Base-by-base conservation (phyloP, 306 rosid genomes). In the Castanopsis chinensis region DNA sequence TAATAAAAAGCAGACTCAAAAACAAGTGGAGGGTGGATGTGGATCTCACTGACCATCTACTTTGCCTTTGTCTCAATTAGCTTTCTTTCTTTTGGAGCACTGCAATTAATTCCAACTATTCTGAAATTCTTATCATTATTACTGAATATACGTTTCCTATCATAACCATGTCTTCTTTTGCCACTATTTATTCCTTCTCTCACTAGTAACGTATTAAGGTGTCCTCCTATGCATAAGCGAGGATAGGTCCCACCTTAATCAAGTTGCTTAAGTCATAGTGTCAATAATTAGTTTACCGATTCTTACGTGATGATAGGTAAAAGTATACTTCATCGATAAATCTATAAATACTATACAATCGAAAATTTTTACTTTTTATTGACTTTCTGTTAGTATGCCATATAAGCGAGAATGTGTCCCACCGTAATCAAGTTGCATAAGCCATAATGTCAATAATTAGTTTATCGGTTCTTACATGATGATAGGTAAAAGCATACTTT, bases 221-320 rank as follows among this genome's bases (percentile, higher is more conserved):
- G 56, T 28, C 27, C 12, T 4, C 45, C 43, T 25, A 68, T 67
- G 41, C 30, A 74, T 70, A 51, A 23, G 79, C 5, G 57, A 61
- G 32, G 18, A 73, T 80, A 71, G 78, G 83, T 68, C 84, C 89
- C 83, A 71, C 58, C 4, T 75, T 83, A 37, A 81, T 79, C 79
- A 74, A 85, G 58, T 87, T 87, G 83, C 82, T 70, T 76, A 87
- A 79, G 86, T 71, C 80, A 82, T 92, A 88, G 87, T 87, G 87
- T 78, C 80, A 41, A 0, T 41, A 8, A 84, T 12, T 41, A 52
- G 73, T 78, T 76, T 85, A 79, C 89, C 72, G 57, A 61, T 84
- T 63, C 74, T 81, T 71, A 65, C 54, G 61, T 52, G 72, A 37
- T 63, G 60, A 83, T 73, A 54, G 67, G 11, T 72, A 76, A 41